Evolutionary conservation across 805 yeast species (phyloP), one percentile per base, ranked within the genome.

Genomic region (Ogataea minuta): DNA sequence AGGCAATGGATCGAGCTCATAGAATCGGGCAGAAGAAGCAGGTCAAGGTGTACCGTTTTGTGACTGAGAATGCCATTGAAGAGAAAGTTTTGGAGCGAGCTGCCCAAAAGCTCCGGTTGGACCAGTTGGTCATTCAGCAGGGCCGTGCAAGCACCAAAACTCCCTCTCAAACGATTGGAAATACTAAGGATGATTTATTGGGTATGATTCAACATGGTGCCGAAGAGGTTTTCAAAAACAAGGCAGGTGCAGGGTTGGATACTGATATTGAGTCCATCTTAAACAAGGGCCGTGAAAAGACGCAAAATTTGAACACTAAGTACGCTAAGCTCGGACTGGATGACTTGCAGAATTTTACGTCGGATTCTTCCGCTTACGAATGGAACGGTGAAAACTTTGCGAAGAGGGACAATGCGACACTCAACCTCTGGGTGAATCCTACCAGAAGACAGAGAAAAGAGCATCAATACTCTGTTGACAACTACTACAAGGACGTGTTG

Each of bases 151-250:
- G 64, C 30, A 62, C 65, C 9, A 72, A 74, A 23, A 71, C 70
- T 37, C 68, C 69, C 41, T 60, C 53, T 12, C 46, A 52, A 14
- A 52, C 56, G 11, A 66, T 77, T 43, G 85, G 84, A 12, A 81
- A 72, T 50, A 64, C 74, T 4, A 85, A 86, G 56, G 97, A 88
- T 53, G 98, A 90, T 56, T 75, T 91, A 53, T 66, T 91, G 16
- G 87, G 84, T 34, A 93, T 93, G 98, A 91, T 91, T 61, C 98
- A 91, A 62, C 95, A 83, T 62, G 99, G 99, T 43, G 99, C 99
- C 1, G 82, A 84, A 58, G 78, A 81, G 31, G 90, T 93, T 13
- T 84, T 93, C 60, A 91, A 85, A 45, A 54, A 60, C 17, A 51
- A 56, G 30, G 52, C 28, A 5, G 48, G 45, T 17, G 45, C 50